phyloP scores from a whole-genome alignment of 1,284 basidiomycete species.

The Ceratobasidium sp. region DNA sequence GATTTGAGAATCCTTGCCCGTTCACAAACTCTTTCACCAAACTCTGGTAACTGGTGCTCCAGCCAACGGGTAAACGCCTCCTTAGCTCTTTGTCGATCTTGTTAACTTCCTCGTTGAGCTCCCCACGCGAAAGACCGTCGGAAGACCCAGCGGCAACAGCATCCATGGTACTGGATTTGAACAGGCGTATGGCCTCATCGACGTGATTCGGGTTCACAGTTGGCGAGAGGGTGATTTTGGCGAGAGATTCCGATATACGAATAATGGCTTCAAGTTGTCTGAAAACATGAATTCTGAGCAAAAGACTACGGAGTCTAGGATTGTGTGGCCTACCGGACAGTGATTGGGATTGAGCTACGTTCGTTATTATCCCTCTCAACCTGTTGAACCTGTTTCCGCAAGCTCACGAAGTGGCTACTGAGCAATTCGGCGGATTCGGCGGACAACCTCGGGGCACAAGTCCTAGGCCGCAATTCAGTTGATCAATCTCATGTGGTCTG shows the following conservation, averaged over 20 bases:
- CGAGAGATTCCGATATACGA: slow-evolving; percentile 95
- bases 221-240: slow-evolving; percentile 90
- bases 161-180: slow-evolving; percentile 99
- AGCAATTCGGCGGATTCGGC: slow-evolving; percentile 96
- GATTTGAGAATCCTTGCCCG: slow-evolving; percentile 88
- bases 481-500: neutral
- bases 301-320: neutral
- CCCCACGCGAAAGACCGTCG: slow-evolving; percentile 91
- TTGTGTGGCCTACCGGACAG: slow-evolving; percentile 74
- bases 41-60: slow-evolving; percentile 95
- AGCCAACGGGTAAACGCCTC: slow-evolving; percentile 90
- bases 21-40: slow-evolving; percentile 95
- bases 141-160: slow-evolving; percentile 89
- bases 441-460: slow-evolving; percentile 94
- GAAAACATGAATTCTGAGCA: slow-evolving; percentile 39
- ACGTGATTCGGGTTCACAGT: slow-evolving; percentile 93
- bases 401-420: slow-evolving; percentile 93
- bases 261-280: slow-evolving; percentile 99
- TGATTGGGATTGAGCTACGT: slow-evolving; percentile 97
- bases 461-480: slow-evolving; percentile 57
- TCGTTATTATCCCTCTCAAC: slow-evolving; percentile 98
- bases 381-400: slow-evolving; percentile 95
- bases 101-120: slow-evolving; percentile 93
- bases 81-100: slow-evolving; percentile 92
- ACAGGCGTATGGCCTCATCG: slow-evolving; percentile 96